Evolutionary conservation across 1,284 basidiomycete genomes (phyloP).

Genomic region (Abortiporus biennis): DNA sequence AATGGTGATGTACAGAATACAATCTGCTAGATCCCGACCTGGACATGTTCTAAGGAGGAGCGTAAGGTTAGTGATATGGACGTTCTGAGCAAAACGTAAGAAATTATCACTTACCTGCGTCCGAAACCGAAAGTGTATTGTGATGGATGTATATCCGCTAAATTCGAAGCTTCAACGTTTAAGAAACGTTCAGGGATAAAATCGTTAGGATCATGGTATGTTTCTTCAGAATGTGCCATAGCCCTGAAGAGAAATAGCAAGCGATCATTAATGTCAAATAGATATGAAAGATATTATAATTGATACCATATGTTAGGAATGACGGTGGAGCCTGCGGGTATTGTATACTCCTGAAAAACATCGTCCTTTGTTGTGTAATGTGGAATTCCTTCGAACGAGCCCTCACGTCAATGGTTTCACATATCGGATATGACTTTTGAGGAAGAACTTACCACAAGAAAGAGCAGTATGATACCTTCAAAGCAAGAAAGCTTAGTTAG

Average conservation of each 20-base stretch:
- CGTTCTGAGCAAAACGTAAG: too few relatives aligned
- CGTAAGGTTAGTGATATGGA: too few relatives aligned
- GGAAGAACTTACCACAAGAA: constrained; percentile 1
- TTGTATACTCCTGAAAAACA: constrained; percentile 15
- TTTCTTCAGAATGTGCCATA: constrained; percentile 15
- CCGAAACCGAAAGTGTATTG: too few relatives aligned
- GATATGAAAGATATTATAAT: background rate
- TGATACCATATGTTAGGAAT: constrained; percentile 3
- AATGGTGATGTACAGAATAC: constrained; percentile 1
- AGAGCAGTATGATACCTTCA: background rate
- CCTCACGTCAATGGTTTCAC: too few relatives aligned
- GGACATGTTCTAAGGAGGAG: constrained; percentile 7
- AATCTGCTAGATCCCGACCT: constrained; percentile 3
- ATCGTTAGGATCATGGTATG: constrained; percentile 18
- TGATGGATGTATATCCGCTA: too few relatives aligned
- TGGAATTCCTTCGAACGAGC: too few relatives aligned
- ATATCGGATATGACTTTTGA: too few relatives aligned
- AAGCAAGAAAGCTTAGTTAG: background rate
- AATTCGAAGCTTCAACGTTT: too few relatives aligned
- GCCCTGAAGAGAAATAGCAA: constrained; percentile 12
- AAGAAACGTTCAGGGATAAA: constrained; percentile 22
- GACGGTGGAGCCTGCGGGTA: constrained; percentile 14
- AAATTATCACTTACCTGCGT: too few relatives aligned
- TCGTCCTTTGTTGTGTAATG: constrained; percentile 13
- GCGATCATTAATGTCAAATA: background rate